phyloP scores from a whole-genome alignment of 345 rosid genomes.

The Brassica carinata region DNA sequence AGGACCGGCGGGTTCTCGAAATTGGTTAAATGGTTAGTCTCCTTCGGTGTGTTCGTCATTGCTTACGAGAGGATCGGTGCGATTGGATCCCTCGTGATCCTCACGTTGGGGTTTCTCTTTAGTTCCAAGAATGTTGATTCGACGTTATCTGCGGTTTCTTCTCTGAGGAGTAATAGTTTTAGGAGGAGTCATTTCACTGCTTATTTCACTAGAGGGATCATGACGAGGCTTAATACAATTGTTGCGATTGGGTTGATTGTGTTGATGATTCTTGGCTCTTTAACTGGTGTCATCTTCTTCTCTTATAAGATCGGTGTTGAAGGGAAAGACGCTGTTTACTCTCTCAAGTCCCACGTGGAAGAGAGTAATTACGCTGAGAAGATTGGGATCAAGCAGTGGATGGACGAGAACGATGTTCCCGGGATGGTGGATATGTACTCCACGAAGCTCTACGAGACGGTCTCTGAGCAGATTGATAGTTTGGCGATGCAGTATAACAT shows the following conservation, averaged over 20 bases:
- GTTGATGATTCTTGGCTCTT: conserved; percentile 72
- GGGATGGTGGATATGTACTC: conserved; percentile 84
- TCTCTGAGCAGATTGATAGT: conserved; percentile 75
- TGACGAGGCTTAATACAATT: conserved; percentile 71
- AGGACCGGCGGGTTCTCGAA: conserved; percentile 65
- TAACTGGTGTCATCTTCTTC: conserved; percentile 71
- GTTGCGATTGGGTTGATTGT: conserved; percentile 87
- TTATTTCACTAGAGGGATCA: conserved; percentile 74
- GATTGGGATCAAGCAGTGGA: conserved; percentile 82
- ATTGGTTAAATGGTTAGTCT: conserved; percentile 70
- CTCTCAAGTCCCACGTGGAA: conserved; percentile 79
- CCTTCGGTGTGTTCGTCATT: conserved; percentile 77
- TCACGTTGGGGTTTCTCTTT: conserved; percentile 66
- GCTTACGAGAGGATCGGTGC: conserved; percentile 76
- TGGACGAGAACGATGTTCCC: conserved; percentile 92
- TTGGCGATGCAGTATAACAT: conserved; percentile 86
- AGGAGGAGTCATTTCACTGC: conserved; percentile 58
- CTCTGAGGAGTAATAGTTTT: conserved; percentile 68
- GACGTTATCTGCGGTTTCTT: conserved; percentile 68
- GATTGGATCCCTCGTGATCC: conserved; percentile 65
- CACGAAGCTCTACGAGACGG: conserved; percentile 64
- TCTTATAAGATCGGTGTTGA: conserved; percentile 94
- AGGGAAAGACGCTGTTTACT: conserved; percentile 85
- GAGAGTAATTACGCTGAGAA: conserved; percentile 88
- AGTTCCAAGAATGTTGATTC: conserved; percentile 65